These are phyloP conservation scores for Trichoderma sp. DNA, from an alignment of 2,329 filamentous ascomycete genomes.

Conservation along the genomic window DNA sequence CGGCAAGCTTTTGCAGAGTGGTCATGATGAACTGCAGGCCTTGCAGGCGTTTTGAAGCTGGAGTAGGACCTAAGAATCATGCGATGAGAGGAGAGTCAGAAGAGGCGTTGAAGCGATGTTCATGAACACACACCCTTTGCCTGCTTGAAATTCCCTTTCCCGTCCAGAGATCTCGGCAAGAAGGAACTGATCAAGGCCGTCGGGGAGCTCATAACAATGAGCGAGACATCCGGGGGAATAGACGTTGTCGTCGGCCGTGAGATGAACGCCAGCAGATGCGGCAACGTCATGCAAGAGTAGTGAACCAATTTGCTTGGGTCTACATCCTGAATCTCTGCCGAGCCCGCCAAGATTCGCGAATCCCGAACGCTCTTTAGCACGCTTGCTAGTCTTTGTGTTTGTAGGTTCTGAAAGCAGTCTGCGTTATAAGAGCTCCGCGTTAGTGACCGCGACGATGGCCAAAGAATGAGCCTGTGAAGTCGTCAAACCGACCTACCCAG, in stretches of 20 bases:
- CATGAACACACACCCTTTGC: constrained; percentile 42
- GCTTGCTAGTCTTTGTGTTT: constrained; percentile 36
- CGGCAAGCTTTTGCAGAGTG: constrained; percentile 74
- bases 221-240: constrained; percentile 62
- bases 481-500: constrained; percentile 73
- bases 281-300: constrained; percentile 61
- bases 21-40: constrained; percentile 66
- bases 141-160: constrained; percentile 43
- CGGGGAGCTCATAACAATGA: constrained; percentile 78
- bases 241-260: constrained; percentile 65
- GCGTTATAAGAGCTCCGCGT: background rate
- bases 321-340: constrained; percentile 30
- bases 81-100: constrained; percentile 4
- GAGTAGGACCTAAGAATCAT: constrained; percentile 40
- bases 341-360: constrained; percentile 19
- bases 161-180: constrained; percentile 64
- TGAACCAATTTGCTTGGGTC: constrained; percentile 47
- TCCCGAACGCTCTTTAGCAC: constrained; percentile 33
- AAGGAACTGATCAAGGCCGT: constrained; percentile 76
- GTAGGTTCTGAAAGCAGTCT: constrained; percentile 54
- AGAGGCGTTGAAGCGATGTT: too few relatives aligned
- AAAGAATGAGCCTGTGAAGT: background rate
- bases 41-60: constrained; percentile 51
- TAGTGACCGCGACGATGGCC: background rate
- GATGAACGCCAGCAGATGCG: constrained; percentile 75